Conservation (phyloP, 345 rosid species). For the Populus pruinosa region DNA sequence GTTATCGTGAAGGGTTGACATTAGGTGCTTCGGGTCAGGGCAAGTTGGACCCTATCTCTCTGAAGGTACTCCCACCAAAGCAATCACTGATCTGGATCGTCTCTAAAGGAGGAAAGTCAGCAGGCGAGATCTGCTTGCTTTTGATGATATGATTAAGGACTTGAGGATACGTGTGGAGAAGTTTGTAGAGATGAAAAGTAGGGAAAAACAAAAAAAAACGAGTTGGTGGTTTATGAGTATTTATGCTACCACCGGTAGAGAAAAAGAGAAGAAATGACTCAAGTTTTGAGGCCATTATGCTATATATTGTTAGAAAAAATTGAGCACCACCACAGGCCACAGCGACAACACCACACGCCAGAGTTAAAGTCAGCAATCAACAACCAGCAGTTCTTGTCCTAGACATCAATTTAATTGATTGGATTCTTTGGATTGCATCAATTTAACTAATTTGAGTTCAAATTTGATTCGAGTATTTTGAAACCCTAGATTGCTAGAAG, state of each 20-base stretch:
- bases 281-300: constrained; percentile 47
- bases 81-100: constrained; percentile 59
- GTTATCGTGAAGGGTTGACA: constrained; percentile 91
- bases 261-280: constrained; percentile 89
- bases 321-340: too few relatives aligned
- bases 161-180: constrained; percentile 49
- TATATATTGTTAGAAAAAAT: background rate
- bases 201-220: constrained; percentile 55
- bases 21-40: constrained; percentile 84
- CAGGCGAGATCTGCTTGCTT: constrained; percentile 64
- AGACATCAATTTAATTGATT: background rate
- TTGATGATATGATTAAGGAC: constrained; percentile 69
- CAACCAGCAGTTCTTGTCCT: background rate
- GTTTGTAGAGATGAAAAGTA: constrained; percentile 71
- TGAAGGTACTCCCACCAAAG: constrained; percentile 76
- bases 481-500: too few relatives aligned
- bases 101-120: constrained; percentile 50
- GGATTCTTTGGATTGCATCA: background rate
- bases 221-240: constrained; percentile 67
- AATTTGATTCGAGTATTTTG: too few relatives aligned
- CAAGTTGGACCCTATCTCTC: constrained; percentile 67
- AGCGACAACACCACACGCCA: too few relatives aligned
- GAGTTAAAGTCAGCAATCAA: background rate
- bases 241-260: constrained; percentile 63
- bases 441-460: background rate